phyloP scores from a whole-genome alignment of 2,329 filamentous ascomycete genomes.

The Neonectria faginata region DNA sequence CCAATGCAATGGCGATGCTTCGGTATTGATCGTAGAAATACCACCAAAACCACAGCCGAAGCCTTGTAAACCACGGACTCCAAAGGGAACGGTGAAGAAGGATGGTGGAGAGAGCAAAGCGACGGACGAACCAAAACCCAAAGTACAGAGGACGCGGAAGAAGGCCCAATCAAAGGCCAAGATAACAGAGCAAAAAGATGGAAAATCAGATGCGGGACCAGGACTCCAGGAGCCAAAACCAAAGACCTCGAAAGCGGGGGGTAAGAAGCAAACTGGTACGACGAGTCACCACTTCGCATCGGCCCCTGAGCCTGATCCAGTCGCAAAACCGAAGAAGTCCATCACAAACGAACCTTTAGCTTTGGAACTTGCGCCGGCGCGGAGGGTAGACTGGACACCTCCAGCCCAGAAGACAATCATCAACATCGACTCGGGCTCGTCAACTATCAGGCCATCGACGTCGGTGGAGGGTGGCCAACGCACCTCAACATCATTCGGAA shows the following conservation, averaged over 20 bases:
- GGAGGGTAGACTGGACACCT: slow-evolving; percentile 77
- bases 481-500: slow-evolving; percentile 58
- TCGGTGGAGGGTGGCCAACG: slow-evolving; percentile 25
- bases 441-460: slow-evolving; percentile 34
- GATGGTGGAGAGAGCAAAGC: slow-evolving; percentile 21
- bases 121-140: slow-evolving; percentile 14
- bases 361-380: slow-evolving; percentile 63
- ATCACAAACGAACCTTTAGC: slow-evolving; percentile 51
- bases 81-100: slow-evolving; percentile 32
- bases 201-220: slow-evolving; percentile 32
- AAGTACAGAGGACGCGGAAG: slow-evolving; percentile 51
- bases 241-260: slow-evolving; percentile 33
- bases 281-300: slow-evolving; percentile 51
- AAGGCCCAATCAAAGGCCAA: slow-evolving; percentile 48
- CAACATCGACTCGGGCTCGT: slow-evolving; percentile 48
- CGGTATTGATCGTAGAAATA: slow-evolving; percentile 41
- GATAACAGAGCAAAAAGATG: slow-evolving; percentile 3
- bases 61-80: slow-evolving; percentile 34
- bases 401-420: slow-evolving; percentile 57
- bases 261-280: slow-evolving; percentile 34
- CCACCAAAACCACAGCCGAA: slow-evolving; percentile 33
- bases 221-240: slow-evolving; percentile 33
- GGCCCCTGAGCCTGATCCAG: slow-evolving; percentile 29
- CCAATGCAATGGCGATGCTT: slow-evolving; percentile 30
- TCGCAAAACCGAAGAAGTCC: slow-evolving; percentile 31